Conservation (phyloP, 164 flowering plant genomes). For the Macadamia integrifolia region DNA sequence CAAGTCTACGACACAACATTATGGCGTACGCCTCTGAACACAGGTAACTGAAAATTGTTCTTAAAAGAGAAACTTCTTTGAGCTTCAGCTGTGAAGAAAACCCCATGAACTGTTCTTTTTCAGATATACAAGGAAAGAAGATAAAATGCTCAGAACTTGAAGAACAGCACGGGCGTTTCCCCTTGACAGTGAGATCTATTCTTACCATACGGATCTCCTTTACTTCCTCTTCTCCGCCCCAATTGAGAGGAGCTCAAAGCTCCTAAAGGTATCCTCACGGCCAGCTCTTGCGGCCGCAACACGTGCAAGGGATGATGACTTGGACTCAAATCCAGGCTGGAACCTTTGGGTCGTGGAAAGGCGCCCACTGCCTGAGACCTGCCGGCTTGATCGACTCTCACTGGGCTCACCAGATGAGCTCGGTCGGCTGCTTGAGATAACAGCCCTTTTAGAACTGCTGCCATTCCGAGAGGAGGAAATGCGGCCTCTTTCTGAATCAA, state of each 20-base stretch:
- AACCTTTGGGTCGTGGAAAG: constrained; percentile 25
- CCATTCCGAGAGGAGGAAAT: constrained; percentile 22
- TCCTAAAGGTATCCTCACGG: constrained; percentile 34
- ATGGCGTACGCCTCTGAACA: constrained; percentile 1
- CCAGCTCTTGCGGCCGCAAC: constrained; percentile 20
- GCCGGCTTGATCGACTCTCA: constrained; percentile 18
- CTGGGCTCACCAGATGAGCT: constrained; percentile 26
- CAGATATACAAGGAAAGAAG: not conserved
- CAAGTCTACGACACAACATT: constrained; percentile 3
- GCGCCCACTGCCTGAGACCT: constrained; percentile 27
- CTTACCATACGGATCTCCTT: not conserved
- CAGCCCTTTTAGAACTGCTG: constrained; percentile 20
- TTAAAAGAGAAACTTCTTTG: not conserved
- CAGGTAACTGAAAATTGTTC: not conserved
- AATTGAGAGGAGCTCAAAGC: constrained; percentile 45
- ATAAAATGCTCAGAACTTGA: constrained; percentile 2
- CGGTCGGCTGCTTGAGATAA: constrained; percentile 24
- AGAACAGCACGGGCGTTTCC: constrained; percentile 2
- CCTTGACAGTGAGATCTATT: not conserved
- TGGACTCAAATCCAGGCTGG: constrained; percentile 35
- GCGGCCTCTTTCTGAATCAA: constrained; percentile 19
- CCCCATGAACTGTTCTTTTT: not conserved
- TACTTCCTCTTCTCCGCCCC: constrained; percentile 42
- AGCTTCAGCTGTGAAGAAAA: constrained; percentile 8
- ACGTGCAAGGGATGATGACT: constrained; percentile 25